Percentiles rank a stretch among this genome's conserved stretches.
Conservation (phyloP, 1,139 yeast genomes). For the Diutina scorzettiae region DNA sequence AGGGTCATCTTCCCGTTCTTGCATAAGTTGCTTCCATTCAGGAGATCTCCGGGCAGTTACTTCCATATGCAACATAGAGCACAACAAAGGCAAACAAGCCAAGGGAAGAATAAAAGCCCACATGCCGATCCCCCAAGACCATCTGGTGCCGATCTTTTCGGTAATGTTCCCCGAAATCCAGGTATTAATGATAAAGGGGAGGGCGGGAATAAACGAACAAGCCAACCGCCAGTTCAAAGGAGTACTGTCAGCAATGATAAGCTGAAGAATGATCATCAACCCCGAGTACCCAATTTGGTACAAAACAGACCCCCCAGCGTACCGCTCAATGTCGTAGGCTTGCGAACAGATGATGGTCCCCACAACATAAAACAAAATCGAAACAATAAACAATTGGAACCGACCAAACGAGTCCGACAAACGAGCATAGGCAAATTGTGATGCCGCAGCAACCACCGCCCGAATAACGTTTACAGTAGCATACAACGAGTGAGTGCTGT, state of each 20-base stretch:
- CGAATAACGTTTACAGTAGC: constrained; percentile 2
- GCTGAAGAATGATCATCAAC: background rate
- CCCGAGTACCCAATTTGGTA: constrained; percentile 2
- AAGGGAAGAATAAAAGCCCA: constrained; percentile 73
- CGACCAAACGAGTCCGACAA: constrained; percentile 5
- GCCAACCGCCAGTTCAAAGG: constrained; percentile 9
- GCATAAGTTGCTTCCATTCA: constrained; percentile 22
- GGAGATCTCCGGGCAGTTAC: constrained; percentile 37
- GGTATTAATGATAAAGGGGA: constrained; percentile 1
- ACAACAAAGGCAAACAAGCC: constrained; percentile 43
- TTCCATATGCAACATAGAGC: constrained; percentile 44
- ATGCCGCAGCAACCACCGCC: constrained; percentile 3
- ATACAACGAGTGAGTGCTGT: background rate
- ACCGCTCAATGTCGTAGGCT: constrained; percentile 4
- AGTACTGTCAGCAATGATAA: background rate
- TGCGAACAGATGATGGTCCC: constrained; percentile 5
- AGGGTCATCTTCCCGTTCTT: constrained; percentile 11
- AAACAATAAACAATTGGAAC: background rate
- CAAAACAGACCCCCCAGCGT: constrained; percentile 3
- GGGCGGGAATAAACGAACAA: constrained; percentile 8
- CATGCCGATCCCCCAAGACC: constrained; percentile 38
- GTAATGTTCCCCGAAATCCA: constrained; percentile 5
- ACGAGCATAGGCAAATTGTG: background rate
- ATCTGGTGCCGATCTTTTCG: background rate
- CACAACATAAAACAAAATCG: constrained; percentile 3